A percentile compares a stretch with the other conserved stretches of the same genome.
Conservation (phyloP, 2,329 filamentous ascomycete genomes). For the Neurospora crassa region DNA sequence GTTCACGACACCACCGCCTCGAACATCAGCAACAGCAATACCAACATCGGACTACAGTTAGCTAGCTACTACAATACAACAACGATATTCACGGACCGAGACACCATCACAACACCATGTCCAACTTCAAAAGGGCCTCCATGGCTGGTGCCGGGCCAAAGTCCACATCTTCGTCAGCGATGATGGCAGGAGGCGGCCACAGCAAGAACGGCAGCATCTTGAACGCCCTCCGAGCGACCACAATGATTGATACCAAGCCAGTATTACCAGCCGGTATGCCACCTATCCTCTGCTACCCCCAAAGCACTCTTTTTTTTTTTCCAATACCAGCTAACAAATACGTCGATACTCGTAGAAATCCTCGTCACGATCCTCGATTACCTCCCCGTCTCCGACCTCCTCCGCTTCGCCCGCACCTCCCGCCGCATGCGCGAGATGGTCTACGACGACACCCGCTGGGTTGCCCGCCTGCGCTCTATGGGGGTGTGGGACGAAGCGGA, state of each 20-base stretch:
- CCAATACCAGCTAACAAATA: no score
- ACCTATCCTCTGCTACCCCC: no score
- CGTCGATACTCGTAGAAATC: constrained; percentile 47
- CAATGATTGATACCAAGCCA: constrained; percentile 71
- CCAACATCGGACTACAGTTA: neutral
- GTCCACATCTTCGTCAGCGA: neutral
- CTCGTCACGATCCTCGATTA: constrained; percentile 82
- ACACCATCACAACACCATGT: constrained; percentile 24
- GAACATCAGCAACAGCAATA: neutral
- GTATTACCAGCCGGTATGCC: constrained; percentile 68
- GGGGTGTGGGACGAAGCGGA: constrained; percentile 86
- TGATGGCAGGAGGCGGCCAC: constrained; percentile 23
- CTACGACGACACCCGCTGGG: constrained; percentile 95
- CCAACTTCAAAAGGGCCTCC: constrained; percentile 31
- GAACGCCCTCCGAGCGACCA: constrained; percentile 66
- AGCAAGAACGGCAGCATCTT: constrained; percentile 50
- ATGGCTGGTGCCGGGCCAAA: neutral
- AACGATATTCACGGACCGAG: neutral
- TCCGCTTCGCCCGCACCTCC: constrained; percentile 76
- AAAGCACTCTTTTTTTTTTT: no score
- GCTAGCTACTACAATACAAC: neutral
- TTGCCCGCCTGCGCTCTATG: constrained; percentile 76
- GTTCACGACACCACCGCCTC: neutral
- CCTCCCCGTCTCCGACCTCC: constrained; percentile 73
- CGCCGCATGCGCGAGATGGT: constrained; percentile 93